Evolutionary conservation across 768 basidiomycete genomes (phyloP).

Genomic region (Podaxis pistillaris): DNA sequence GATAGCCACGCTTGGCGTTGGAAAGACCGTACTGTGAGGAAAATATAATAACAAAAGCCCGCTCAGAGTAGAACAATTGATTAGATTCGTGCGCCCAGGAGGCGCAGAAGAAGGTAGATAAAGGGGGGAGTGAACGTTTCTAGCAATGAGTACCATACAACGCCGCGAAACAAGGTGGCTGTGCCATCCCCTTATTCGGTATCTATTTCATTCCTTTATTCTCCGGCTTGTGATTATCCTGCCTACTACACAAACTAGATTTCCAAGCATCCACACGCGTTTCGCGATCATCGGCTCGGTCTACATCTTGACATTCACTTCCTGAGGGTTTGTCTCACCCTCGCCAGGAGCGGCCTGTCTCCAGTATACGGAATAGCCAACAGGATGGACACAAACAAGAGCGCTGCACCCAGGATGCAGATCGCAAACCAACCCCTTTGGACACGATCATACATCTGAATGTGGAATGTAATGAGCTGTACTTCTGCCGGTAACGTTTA

Average conservation of each 20-base stretch:
- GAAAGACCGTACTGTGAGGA: background rate
- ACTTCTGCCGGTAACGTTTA: background rate
- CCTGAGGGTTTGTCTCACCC: background rate
- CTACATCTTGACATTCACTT: background rate
- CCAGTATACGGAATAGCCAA: conserved; percentile 51
- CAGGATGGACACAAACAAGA: conserved; percentile 37
- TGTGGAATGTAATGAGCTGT: conserved; percentile 9
- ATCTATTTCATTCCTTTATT: background rate
- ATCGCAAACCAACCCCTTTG: conserved; percentile 60
- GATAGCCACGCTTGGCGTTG: background rate
- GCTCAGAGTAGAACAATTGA: background rate
- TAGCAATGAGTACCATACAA: background rate
- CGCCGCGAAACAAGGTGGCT: conserved; percentile 9
- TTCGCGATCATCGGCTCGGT: background rate
- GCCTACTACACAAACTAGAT: background rate
- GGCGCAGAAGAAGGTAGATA: background rate
- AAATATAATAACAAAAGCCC: background rate
- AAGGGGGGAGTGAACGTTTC: background rate
- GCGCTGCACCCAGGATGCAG: conserved; percentile 44
- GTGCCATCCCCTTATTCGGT: conserved; percentile 9
- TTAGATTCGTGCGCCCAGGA: background rate
- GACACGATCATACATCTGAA: conserved; percentile 58
- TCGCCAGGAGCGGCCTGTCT: conserved; percentile 34
- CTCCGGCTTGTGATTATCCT: background rate
- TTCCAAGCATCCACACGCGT: background rate